Conservation (phyloP, 129 eudicot genomes). For the Calendula officinalis region DNA sequence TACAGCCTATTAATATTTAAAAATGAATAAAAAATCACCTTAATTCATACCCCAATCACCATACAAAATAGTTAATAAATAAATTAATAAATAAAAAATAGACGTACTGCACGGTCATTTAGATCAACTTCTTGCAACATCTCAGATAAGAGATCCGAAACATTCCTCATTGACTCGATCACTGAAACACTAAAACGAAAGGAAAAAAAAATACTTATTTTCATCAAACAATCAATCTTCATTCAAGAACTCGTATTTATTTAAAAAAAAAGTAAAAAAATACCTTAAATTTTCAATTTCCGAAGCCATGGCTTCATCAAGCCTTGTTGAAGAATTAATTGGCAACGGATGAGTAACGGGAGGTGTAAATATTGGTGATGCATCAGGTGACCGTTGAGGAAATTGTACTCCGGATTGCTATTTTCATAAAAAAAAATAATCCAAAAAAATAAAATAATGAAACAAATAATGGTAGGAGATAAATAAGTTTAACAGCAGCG, state of each 20-base stretch:
- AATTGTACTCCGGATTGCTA: conserved; percentile 64
- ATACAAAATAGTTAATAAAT: not conserved
- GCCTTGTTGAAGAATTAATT: conserved; percentile 70
- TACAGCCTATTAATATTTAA: conserved; percentile 50
- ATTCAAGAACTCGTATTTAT: no score
- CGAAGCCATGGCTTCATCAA: conserved; percentile 89
- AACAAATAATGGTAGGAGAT: no score
- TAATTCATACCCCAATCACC: not conserved
- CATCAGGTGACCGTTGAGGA: conserved; percentile 62
- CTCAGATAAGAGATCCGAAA: conserved; percentile 69
- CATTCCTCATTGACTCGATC: conserved; percentile 68
- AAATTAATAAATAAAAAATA: not conserved
- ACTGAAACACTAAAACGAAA: conserved; percentile 43
- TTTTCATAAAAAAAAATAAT: not conserved
- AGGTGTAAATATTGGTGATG: conserved; percentile 77
- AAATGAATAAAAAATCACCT: conserved; percentile 8
- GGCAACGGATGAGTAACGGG: conserved; percentile 79
- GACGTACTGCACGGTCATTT: conserved; percentile 58
- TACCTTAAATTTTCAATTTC: conserved; percentile 72
- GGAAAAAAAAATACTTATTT: not conserved
- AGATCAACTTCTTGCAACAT: conserved; percentile 88
- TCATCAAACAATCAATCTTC: conserved; percentile 8
- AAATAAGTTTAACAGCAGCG: no score
- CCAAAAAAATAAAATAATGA: conserved; percentile 8
- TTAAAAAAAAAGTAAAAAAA: not conserved